phyloP scores from a whole-genome alignment of 169 alveolate genomes.

The Plasmodium coatneyi region DNA sequence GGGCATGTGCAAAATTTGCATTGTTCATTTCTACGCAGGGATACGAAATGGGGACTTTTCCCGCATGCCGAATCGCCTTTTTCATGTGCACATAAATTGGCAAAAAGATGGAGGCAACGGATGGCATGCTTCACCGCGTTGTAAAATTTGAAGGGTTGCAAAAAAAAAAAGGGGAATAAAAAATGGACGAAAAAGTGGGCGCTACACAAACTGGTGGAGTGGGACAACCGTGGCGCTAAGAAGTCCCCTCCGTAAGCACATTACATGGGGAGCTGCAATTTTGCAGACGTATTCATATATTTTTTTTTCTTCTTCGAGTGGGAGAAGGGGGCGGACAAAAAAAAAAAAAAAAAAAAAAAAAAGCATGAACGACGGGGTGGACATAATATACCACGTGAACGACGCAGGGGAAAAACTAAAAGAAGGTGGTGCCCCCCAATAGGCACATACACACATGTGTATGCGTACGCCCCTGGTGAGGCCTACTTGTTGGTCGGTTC shows the following conservation, averaged over 20 bases:
- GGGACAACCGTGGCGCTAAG: neutral
- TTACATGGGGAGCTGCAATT: neutral
- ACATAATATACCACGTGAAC: neutral
- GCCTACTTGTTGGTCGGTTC: conserved; percentile 73
- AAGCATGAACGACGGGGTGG: neutral
- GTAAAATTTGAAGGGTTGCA: neutral
- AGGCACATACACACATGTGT: neutral
- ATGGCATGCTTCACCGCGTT: neutral
- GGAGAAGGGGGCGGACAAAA: neutral
- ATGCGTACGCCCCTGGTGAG: neutral
- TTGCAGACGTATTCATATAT: neutral
- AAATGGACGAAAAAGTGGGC: neutral
- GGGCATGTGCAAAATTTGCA: neutral
- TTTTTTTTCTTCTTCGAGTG: neutral
- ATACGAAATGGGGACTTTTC: neutral
- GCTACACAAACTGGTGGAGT: neutral
- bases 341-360: too few species aligned
- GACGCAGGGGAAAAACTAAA: neutral
- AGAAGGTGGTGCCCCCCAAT: neutral
- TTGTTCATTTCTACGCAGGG: neutral
- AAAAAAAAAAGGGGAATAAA: neutral
- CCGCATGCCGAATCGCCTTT: neutral
- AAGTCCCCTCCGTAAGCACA: neutral
- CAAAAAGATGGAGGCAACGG: neutral
- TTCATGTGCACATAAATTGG: neutral